Conservation (phyloP, 2,329 filamentous ascomycete species). For the Pseudogymnoascus sp. region DNA sequence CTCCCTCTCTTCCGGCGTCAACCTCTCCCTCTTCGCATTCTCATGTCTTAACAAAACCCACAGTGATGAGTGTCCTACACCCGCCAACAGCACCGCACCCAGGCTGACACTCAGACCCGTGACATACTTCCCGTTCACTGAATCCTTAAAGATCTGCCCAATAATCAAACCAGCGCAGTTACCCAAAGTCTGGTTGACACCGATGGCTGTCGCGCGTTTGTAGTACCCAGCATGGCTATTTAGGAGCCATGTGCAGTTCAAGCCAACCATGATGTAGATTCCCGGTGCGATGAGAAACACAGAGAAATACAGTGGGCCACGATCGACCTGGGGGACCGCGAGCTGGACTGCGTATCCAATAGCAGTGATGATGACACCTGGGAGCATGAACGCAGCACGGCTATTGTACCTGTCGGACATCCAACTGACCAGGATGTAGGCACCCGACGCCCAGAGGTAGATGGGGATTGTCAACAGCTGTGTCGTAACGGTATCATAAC, state of each 20-base stretch:
- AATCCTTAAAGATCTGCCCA: conserved; percentile 12
- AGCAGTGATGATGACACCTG: conserved; percentile 8
- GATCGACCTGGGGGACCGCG: neutral
- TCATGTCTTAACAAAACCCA: conserved; percentile 17
- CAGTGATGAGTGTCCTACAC: conserved; percentile 17
- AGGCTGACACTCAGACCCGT: conserved; percentile 20
- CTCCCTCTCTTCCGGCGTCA: conserved; percentile 20
- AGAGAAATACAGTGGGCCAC: neutral
- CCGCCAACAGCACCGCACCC: conserved; percentile 18
- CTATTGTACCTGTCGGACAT: conserved; percentile 35
- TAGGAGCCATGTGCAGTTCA: conserved; percentile 39
- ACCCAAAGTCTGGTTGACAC: conserved; percentile 37
- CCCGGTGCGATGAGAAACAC: conserved; percentile 29
- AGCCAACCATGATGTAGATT: conserved; percentile 40
- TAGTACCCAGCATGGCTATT: conserved; percentile 39
- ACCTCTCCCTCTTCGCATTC: conserved; percentile 16
- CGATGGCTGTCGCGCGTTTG: conserved; percentile 38
- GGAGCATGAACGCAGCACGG: conserved; percentile 8
- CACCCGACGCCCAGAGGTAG: conserved; percentile 41
- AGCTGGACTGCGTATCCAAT: conserved; percentile 14
- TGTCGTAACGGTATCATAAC: conserved; percentile 41
- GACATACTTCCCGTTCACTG: conserved; percentile 19
- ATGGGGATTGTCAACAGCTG: conserved; percentile 50
- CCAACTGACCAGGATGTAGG: conserved; percentile 38
- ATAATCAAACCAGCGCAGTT: conserved; percentile 33